Conservation (phyloP, 805 yeast species). For the Candida schatavii region DNA sequence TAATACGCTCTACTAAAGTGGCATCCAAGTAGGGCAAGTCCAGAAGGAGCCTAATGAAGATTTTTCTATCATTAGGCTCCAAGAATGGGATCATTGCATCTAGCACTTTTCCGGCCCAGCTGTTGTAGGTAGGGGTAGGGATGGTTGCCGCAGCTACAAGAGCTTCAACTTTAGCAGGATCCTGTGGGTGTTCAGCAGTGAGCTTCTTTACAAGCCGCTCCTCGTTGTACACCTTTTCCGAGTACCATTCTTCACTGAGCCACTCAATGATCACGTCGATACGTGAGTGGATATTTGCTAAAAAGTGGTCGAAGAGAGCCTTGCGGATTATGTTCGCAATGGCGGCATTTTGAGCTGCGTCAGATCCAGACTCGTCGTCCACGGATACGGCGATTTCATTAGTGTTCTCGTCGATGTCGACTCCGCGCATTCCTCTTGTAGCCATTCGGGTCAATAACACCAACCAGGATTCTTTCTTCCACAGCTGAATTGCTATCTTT, state of each 20-base stretch:
- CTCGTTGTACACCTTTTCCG: slow-evolving; percentile 46
- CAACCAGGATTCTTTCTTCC: slow-evolving; percentile 73
- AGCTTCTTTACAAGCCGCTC: slow-evolving; percentile 19
- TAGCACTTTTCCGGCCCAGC: slow-evolving; percentile 68
- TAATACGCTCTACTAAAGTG: slow-evolving; percentile 59
- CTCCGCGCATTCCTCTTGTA: slow-evolving; percentile 66
- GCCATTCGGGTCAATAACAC: slow-evolving; percentile 71
- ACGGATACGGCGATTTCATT: no score
- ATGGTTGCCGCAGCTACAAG: slow-evolving; percentile 14
- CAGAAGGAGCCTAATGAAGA: slow-evolving; percentile 77
- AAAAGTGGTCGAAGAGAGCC: slow-evolving; percentile 67
- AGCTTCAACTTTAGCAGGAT: slow-evolving; percentile 15
- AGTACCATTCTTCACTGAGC: slow-evolving; percentile 94
- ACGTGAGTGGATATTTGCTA: slow-evolving; percentile 67
- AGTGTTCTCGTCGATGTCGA: slow-evolving; percentile 14
- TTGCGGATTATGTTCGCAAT: slow-evolving; percentile 64
- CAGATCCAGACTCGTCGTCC: slow-evolving; percentile 11
- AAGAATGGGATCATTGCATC: slow-evolving; percentile 82
- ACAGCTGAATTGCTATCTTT: slow-evolving; percentile 48
- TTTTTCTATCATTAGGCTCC: slow-evolving; percentile 76
- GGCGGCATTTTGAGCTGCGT: slow-evolving; percentile 28
- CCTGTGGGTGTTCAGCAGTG: slow-evolving; percentile 13
- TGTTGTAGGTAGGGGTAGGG: slow-evolving; percentile 53
- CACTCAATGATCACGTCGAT: slow-evolving; percentile 81
- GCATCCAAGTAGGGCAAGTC: slow-evolving; percentile 79